These are phyloP conservation scores for Venturia carpophila DNA, from an alignment of 2,329 filamentous ascomycete species.

Conservation along the genomic window DNA sequence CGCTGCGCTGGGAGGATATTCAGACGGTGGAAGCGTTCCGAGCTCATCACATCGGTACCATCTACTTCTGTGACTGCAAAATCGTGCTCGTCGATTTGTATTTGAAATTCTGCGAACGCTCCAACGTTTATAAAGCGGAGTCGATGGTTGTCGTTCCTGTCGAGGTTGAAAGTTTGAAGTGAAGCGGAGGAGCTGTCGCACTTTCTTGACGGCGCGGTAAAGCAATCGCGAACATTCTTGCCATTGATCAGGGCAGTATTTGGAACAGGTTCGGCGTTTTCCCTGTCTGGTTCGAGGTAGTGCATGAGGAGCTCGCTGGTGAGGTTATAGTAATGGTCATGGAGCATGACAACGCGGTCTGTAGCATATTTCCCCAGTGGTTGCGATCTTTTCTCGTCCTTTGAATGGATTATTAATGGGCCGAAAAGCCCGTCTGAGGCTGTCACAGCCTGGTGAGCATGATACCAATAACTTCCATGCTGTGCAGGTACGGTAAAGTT, in stretches of 20 bases:
- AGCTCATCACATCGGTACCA: slow-evolving; percentile 26
- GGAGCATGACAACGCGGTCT: slow-evolving; percentile 38
- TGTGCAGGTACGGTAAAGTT: slow-evolving; percentile 11
- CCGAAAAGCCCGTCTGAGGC: slow-evolving; percentile 63
- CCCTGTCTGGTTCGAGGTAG: slow-evolving; percentile 6
- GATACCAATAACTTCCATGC: slow-evolving; percentile 57
- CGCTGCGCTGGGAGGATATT: slow-evolving; percentile 14
- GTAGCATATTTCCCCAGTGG: slow-evolving; percentile 34
- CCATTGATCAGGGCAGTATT: slow-evolving; percentile 15
- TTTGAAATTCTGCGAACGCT: slow-evolving; percentile 15
- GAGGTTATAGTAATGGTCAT: slow-evolving; percentile 13
- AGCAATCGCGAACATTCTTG: slow-evolving; percentile 4
- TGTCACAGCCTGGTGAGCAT: slow-evolving; percentile 56
- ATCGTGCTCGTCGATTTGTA: slow-evolving; percentile 13
- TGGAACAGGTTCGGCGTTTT: slow-evolving; percentile 15
- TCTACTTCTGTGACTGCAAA: slow-evolving; percentile 17
- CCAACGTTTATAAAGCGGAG: slow-evolving; percentile 14
- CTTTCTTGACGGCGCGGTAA: not conserved
- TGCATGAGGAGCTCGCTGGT: slow-evolving; percentile 10
- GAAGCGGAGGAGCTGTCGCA: slow-evolving; percentile 10
- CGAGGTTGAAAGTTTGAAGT: slow-evolving; percentile 21
- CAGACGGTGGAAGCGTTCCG: slow-evolving; percentile 1
- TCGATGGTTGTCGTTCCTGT: slow-evolving; percentile 1
- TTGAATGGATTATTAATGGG: slow-evolving; percentile 45
- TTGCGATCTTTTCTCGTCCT: slow-evolving; percentile 38